phyloP scores from a whole-genome alignment of 2,329 filamentous ascomycete species.

The Colletotrichum coccodes region DNA sequence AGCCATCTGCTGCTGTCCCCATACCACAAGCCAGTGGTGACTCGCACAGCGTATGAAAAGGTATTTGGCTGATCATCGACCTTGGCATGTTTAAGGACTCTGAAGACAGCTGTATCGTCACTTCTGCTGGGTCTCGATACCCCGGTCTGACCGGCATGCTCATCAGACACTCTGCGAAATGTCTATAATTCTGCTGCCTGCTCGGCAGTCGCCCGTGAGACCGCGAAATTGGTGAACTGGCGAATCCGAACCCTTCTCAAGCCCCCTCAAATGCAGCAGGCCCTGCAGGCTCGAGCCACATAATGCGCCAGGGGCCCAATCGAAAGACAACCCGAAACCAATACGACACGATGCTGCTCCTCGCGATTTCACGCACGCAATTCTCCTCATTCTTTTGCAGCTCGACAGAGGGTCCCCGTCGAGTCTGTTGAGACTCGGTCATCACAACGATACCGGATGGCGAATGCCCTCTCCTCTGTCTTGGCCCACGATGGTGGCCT shows the following conservation, averaged over 20 bases:
- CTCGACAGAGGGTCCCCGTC: too few species aligned
- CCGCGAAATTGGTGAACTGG: not conserved
- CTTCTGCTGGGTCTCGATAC: not conserved
- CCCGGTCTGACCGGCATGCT: not conserved
- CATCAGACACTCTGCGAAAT: not conserved
- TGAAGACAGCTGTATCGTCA: not conserved
- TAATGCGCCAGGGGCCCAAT: not conserved
- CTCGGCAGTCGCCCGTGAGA: not conserved
- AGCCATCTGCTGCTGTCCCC: not conserved
- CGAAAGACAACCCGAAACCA: not conserved
- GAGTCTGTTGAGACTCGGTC: not conserved
- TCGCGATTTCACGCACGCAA: not conserved
- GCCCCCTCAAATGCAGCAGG: not conserved
- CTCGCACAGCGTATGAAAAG: not conserved
- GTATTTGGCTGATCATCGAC: too few species aligned
- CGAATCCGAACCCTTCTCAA: not conserved
- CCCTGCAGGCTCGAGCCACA: not conserved
- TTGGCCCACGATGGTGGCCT: not conserved
- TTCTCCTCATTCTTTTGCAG: not conserved
- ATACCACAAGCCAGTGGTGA: not conserved
- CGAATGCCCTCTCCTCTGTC: not conserved
- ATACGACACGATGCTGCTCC: not conserved
- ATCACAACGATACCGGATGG: not conserved
- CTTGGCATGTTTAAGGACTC: not conserved
- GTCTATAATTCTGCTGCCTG: conserved; percentile 24